phyloP scores from a whole-genome alignment of 768 basidiomycete species.

The Tulasnella sp. region DNA sequence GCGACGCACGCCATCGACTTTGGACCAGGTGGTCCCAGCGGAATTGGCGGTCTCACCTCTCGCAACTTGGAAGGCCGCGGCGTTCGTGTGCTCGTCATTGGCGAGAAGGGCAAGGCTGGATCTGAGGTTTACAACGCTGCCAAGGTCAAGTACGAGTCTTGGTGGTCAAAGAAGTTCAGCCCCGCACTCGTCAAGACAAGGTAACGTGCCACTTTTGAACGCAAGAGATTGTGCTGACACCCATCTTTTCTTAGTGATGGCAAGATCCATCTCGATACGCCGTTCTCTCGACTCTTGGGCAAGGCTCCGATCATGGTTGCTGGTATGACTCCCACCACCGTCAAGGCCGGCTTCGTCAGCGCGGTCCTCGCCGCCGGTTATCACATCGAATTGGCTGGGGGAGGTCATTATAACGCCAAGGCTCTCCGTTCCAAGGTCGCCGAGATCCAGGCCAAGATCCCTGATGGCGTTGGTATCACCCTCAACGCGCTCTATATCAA shows the following conservation, averaged over 20 bases:
- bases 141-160: constrained; percentile 61
- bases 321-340: constrained; percentile 97
- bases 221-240: background rate
- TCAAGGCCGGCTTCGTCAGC: constrained; percentile 88
- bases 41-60: constrained; percentile 83
- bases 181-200: constrained; percentile 82
- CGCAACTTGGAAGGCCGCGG: constrained; percentile 90
- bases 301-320: constrained; percentile 99
- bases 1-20: constrained; percentile 96
- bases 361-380: constrained; percentile 89
- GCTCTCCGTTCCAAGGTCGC: constrained; percentile 83
- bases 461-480: constrained; percentile 83
- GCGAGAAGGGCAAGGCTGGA: constrained; percentile 82
- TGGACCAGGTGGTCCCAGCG: constrained; percentile 87
- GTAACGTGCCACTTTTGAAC: constrained; percentile 32
- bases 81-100: constrained; percentile 76
- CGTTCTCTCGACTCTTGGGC: constrained; percentile 89
- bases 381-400: constrained; percentile 94
- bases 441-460: constrained; percentile 80
- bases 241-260: constrained; percentile 54
- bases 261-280: constrained; percentile 82
- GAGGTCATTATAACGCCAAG: constrained; percentile 88
- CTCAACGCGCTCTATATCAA: constrained; percentile 97
- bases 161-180: constrained; percentile 85
- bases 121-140: constrained; percentile 69